A percentile compares a stretch with the other conserved stretches of the same genome.
These are phyloP conservation scores for Keqinozyma sinolaborantium DNA, from an alignment of 1,139 yeast genomes.

Conservation along the genomic window DNA sequence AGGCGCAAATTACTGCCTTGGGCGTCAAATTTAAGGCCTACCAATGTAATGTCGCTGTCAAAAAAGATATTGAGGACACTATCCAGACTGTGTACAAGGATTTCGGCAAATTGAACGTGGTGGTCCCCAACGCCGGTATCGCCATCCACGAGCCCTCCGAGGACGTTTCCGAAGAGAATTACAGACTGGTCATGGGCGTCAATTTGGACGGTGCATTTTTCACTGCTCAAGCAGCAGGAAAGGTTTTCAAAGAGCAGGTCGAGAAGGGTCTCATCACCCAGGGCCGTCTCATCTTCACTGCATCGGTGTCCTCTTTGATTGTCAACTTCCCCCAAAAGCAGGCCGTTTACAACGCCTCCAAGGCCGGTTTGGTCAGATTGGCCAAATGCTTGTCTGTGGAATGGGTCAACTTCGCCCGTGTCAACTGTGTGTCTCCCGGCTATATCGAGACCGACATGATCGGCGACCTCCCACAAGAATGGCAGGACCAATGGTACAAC, in stretches of 20 bases:
- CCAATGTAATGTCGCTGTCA: slow-evolving; percentile 16
- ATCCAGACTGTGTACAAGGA: slow-evolving; percentile 15
- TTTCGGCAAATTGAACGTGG: slow-evolving; percentile 44
- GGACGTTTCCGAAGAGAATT: slow-evolving; percentile 14
- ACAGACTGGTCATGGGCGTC: slow-evolving; percentile 39
- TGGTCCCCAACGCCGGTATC: slow-evolving; percentile 58
- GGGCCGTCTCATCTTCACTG: slow-evolving; percentile 24
- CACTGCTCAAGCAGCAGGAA: slow-evolving; percentile 44
- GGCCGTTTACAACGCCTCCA: slow-evolving; percentile 52
- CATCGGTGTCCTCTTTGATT: slow-evolving; percentile 32
- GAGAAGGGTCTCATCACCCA: slow-evolving; percentile 10
- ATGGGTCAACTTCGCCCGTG: slow-evolving; percentile 52
- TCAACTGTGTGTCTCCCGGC: slow-evolving; percentile 57
- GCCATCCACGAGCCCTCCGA: slow-evolving; percentile 26
- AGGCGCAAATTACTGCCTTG: slow-evolving; percentile 12
- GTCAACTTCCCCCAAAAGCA: slow-evolving; percentile 53
- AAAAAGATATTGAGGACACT: slow-evolving; percentile 16
- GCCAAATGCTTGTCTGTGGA: slow-evolving; percentile 52
- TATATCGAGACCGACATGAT: slow-evolving; percentile 53
- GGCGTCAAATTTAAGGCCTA: slow-evolving; percentile 16
- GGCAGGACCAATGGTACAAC: slow-evolving; percentile 28
- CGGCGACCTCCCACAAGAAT: slow-evolving; percentile 26
- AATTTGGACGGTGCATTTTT: slow-evolving; percentile 45
- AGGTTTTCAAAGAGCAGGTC: slow-evolving; percentile 44
- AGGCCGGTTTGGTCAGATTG: slow-evolving; percentile 47